Conservation (phyloP, 1,284 basidiomycete genomes). For the Meripilus lineatus region DNA sequence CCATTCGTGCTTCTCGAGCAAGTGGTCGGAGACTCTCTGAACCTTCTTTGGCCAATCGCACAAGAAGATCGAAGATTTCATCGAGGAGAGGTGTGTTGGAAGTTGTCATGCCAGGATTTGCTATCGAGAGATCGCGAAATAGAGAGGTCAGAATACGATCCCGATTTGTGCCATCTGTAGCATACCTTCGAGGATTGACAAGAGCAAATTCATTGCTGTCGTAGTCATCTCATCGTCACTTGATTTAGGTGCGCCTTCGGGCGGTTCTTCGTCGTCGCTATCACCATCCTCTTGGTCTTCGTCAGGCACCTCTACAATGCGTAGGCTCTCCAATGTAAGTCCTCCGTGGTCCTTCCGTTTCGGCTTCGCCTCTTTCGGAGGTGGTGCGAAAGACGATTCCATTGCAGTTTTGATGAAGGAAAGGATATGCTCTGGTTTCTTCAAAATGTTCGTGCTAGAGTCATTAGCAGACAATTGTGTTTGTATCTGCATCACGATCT, state of each 20-base stretch:
- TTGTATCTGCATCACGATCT: conserved; percentile 79
- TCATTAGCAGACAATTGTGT: conserved; percentile 50
- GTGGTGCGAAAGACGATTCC: conserved; percentile 18
- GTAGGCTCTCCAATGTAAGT: conserved; percentile 36
- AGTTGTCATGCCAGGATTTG: conserved; percentile 65
- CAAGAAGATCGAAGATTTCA: conserved; percentile 67
- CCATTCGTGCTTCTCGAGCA: conserved; percentile 74
- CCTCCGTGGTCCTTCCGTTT: conserved; percentile 13
- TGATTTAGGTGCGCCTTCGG: conserved; percentile 23
- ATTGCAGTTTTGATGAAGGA: conserved; percentile 76
- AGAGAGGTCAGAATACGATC: neutral
- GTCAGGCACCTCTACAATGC: conserved; percentile 37
- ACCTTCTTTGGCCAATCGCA: conserved; percentile 43
- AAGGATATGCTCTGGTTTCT: conserved; percentile 67
- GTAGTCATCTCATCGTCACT: conserved; percentile 62
- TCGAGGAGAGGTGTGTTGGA: conserved; percentile 58
- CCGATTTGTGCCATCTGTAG: no score
- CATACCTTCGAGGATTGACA: conserved; percentile 80
- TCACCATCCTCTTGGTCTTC: conserved; percentile 26
- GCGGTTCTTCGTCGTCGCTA: conserved; percentile 47
- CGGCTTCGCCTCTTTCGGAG: conserved; percentile 11
- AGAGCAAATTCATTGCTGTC: conserved; percentile 73
- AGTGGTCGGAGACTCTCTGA: conserved; percentile 50
- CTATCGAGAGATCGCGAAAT: conserved; percentile 34
- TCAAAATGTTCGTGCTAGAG: conserved; percentile 62